phyloP scores from a whole-genome alignment of 2,329 filamentous ascomycete genomes.

The Akanthomyces muscarius region DNA sequence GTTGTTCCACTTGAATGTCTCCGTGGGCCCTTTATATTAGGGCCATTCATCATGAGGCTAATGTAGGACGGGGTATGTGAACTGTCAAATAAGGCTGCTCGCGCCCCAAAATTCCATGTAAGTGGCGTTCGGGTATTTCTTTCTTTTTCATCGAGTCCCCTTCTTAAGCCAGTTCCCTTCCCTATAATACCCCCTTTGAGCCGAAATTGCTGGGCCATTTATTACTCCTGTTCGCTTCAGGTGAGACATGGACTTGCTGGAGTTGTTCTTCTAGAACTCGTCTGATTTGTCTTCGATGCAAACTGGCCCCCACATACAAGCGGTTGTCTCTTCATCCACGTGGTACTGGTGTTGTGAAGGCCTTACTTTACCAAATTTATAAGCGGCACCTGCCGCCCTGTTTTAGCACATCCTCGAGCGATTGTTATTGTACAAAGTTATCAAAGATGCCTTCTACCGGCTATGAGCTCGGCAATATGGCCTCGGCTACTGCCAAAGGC shows the following conservation, averaged over 20 bases:
- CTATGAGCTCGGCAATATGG: slow-evolving; percentile 15
- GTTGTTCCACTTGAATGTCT: not conserved
- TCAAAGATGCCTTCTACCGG: not conserved
- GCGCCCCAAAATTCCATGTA: not conserved
- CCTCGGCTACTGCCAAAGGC: slow-evolving; percentile 7
- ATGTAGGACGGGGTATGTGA: not conserved
- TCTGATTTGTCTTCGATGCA: not conserved
- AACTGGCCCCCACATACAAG: not conserved
- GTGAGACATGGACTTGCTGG: not conserved
- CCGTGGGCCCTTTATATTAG: not conserved
- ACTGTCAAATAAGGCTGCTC: too few species aligned
- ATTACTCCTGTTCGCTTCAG: not conserved
- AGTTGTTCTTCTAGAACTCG: not conserved
- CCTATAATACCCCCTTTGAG: not conserved
- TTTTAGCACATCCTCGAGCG: not conserved
- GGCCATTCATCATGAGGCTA: not conserved
- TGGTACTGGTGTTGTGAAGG: not conserved
- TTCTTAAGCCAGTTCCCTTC: not conserved
- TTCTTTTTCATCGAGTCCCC: not conserved
- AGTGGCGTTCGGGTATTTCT: not conserved
- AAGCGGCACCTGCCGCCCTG: not conserved
- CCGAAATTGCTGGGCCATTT: not conserved
- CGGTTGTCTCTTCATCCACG: too few species aligned
- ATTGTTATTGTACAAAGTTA: not conserved
- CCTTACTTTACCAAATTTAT: not conserved